Conservation (phyloP, 2,329 filamentous ascomycete genomes). For the Didymella pomorum region DNA sequence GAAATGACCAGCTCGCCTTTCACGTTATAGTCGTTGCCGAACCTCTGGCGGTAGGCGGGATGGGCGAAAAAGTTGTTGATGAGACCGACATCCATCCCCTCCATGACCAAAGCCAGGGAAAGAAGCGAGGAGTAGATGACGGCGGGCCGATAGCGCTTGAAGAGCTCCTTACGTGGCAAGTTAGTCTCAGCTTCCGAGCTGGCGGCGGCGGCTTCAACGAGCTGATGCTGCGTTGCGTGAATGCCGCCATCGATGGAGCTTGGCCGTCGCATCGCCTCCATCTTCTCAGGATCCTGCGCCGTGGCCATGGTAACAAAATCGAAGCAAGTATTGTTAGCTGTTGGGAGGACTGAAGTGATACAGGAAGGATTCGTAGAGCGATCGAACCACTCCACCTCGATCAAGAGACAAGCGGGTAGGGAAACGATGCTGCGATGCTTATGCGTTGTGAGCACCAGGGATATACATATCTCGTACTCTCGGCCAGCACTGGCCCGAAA, state of each 20-base stretch:
- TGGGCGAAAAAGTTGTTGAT: constrained; percentile 77
- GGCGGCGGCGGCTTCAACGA: not conserved
- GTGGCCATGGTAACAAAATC: not conserved
- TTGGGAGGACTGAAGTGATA: not conserved
- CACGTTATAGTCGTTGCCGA: not conserved
- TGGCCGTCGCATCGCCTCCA: not conserved
- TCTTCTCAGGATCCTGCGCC: not conserved
- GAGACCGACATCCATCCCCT: constrained; percentile 80
- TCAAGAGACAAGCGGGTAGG: not conserved
- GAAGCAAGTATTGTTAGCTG: not conserved
- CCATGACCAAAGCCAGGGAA: constrained; percentile 85
- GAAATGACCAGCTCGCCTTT: not conserved
- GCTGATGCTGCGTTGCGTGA: not conserved
- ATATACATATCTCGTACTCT: not conserved
- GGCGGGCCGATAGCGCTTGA: not conserved
- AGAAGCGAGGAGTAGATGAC: constrained; percentile 60
- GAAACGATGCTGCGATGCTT: not conserved
- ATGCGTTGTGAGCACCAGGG: not conserved
- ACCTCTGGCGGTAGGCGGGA: constrained; percentile 46
- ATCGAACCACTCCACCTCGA: not conserved
- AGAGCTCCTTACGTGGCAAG: not conserved
- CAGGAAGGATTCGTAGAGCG: not conserved
- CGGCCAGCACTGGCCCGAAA: not conserved
- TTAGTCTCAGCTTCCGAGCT: not conserved
- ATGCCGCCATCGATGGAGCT: not conserved